Evolutionary conservation across 306 rosid genomes (phyloP).

Genomic region (Hippophae rhamnoides): DNA sequence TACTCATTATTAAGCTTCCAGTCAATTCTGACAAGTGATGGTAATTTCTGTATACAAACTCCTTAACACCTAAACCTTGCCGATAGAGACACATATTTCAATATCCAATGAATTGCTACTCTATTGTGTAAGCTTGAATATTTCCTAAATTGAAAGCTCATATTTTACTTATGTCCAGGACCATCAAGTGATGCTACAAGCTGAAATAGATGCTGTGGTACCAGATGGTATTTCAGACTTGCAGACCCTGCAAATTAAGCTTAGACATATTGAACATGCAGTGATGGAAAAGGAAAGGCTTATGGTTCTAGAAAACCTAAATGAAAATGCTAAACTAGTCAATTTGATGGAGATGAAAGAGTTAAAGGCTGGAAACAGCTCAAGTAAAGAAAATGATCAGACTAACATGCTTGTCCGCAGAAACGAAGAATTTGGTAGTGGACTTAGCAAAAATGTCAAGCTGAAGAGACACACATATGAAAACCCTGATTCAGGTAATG

Average conservation of each 20-base stretch:
- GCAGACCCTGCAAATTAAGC: constrained; percentile 57
- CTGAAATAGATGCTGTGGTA: constrained; percentile 24
- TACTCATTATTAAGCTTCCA: neutral
- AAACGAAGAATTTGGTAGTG: constrained; percentile 23
- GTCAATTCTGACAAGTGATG: neutral
- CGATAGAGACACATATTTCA: too few relatives aligned
- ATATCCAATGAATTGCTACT: too few relatives aligned
- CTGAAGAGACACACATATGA: constrained; percentile 32
- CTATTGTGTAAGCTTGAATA: too few relatives aligned
- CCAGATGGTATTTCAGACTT: constrained; percentile 43
- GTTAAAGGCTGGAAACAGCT: constrained; percentile 30
- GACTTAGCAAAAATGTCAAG: constrained; percentile 20
- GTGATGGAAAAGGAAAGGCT: constrained; percentile 29
- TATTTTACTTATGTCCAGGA: constrained; percentile 37
- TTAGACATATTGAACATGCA: constrained; percentile 51
- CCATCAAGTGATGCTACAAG: constrained; percentile 17
- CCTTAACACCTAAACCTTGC: too few relatives aligned
- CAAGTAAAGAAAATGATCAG: constrained; percentile 29
- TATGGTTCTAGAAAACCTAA: constrained; percentile 28
- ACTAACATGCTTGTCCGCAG: constrained; percentile 27
- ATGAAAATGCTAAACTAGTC: constrained; percentile 21
- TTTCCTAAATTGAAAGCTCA: too few relatives aligned
- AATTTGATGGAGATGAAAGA: constrained; percentile 23
- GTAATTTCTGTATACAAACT: too few relatives aligned
- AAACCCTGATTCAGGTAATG: constrained; percentile 49